phyloP scores from a whole-genome alignment of 2,329 filamentous ascomycete species.

The Elsinoe fawcettii region DNA sequence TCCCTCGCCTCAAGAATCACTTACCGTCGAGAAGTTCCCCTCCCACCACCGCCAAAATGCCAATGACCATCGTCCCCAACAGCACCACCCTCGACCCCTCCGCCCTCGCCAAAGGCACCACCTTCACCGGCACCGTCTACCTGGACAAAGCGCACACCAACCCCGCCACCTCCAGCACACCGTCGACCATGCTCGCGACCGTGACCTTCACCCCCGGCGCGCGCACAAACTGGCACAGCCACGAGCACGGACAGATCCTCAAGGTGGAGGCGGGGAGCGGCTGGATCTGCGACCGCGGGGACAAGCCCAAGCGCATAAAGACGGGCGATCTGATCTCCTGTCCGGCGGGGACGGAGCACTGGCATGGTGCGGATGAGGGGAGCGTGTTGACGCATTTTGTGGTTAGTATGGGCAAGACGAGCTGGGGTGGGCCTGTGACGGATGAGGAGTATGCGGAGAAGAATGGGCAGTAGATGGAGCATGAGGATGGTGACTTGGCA shows the following conservation, averaged over 20 bases:
- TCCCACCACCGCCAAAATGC: slow-evolving; percentile 11
- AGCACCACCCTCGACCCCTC: slow-evolving; percentile 7
- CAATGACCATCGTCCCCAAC: slow-evolving; percentile 11
- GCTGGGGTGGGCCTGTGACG: slow-evolving; percentile 32
- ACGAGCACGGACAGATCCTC: slow-evolving; percentile 39
- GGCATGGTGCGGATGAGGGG: slow-evolving; percentile 38
- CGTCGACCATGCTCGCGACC: slow-evolving; percentile 19
- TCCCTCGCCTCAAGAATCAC: too few relatives aligned
- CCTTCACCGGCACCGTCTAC: slow-evolving; percentile 28
- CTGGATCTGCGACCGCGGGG: slow-evolving; percentile 38
- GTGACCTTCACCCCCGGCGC: slow-evolving; percentile 39
- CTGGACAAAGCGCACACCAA: slow-evolving; percentile 25
- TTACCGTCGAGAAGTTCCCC: too few relatives aligned
- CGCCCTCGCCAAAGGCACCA: slow-evolving; percentile 20
- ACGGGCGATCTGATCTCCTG: slow-evolving; percentile 38
- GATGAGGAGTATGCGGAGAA: slow-evolving; percentile 35
- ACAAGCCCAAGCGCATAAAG: slow-evolving; percentile 30
- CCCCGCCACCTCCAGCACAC: slow-evolving; percentile 26
- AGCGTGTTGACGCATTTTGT: slow-evolving; percentile 37
- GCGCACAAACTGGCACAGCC: slow-evolving; percentile 40
- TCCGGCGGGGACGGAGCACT: slow-evolving; percentile 37
- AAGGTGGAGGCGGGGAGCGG: slow-evolving; percentile 35
- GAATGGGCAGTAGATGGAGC: background rate
- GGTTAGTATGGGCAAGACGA: slow-evolving; percentile 33
- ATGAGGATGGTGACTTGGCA: too few relatives aligned